phyloP scores from a whole-genome alignment of 345 rosid species.

The Camelina laxa region DNA sequence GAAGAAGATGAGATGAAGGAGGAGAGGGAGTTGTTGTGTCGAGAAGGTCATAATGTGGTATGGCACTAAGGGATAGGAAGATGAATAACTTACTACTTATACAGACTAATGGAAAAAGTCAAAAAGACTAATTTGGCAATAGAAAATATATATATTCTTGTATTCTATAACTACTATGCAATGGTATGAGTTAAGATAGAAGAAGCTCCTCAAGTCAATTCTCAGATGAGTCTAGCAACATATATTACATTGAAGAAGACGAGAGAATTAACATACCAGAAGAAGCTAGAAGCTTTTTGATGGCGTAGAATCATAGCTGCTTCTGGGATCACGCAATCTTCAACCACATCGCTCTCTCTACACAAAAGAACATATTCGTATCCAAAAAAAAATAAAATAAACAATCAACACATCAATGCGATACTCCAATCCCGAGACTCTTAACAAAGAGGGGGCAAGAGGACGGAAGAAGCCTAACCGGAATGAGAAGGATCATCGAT shows the following conservation, averaged over 20 bases:
- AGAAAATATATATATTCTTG: background rate
- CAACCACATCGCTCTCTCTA: too few relatives aligned
- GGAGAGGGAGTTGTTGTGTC: conserved; percentile 23
- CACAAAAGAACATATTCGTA: too few relatives aligned
- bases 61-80: conserved; percentile 11
- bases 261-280: background rate
- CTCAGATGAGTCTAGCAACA: background rate
- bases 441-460: too few relatives aligned
- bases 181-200: background rate
- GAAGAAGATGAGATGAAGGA: conserved; percentile 42
- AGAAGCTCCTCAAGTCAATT: background rate
- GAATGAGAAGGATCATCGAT: too few relatives aligned
- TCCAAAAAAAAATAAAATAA: too few relatives aligned
- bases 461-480: too few relatives aligned
- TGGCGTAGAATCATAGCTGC: background rate
- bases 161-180: background rate
- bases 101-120: conserved; percentile 17
- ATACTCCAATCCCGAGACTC: too few relatives aligned
- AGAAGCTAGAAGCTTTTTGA: background rate
- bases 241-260: background rate
- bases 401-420: too few relatives aligned
- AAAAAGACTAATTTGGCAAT: too few relatives aligned
- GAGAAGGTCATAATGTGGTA: conserved; percentile 28
- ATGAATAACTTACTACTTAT: background rate
- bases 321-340: background rate